Base-by-base conservation (phyloP, 345 rosid species). In the Acer negundo region DNA sequence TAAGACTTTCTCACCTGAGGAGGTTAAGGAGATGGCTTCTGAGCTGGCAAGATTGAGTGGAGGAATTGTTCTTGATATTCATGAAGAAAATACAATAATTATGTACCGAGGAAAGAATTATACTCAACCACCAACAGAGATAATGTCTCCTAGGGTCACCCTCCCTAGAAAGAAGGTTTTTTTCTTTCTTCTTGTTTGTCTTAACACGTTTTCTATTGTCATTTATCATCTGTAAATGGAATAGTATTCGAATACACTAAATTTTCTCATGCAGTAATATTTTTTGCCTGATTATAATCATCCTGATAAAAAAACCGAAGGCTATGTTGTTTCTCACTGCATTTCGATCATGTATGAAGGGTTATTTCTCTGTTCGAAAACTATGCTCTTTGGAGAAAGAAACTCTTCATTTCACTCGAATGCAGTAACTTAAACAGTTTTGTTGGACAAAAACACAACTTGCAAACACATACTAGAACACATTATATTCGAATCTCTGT, bases 91-190 rank as follows among this genome's bases (percentile, higher is more conserved):
- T 86, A 90, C 94, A 16, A 85, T 96, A 69, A 88, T 96, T 74
- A 94, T 94, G 98, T 94, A 96, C 70, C 85, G 97, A 84, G 98
- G 98, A 75, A 92, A 96, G 89, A 96, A 96, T 77, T 94, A 96
- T 83, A 82, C 86, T 16, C 99, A 94, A 67, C 97, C 99, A 17
- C 98, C 98, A 10, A 93, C 98, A 16, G 98, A 96, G 76, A 96
- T 94, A 49, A 93, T 95, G 99, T 93, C 94, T 3, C 98, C 98
- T 0, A 83, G 97, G 86, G 86, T 87, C 85, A 93, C 98, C 69
- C 93, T 95, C 59, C 83, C 93, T 0, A 87, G 97, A 81, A 93
- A 89, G 83, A 95, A 95, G 94, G 99, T 92, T 5, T 20, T 20
- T 67, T 40, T 72, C 31, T 69, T 28, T 22, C 53, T 78, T 53